Percentiles rank a stretch among this genome's conserved stretches.
Conservation (phyloP, 228 moss, liverwort and hornwort genomes). For the Sphagnum magellanicum region DNA sequence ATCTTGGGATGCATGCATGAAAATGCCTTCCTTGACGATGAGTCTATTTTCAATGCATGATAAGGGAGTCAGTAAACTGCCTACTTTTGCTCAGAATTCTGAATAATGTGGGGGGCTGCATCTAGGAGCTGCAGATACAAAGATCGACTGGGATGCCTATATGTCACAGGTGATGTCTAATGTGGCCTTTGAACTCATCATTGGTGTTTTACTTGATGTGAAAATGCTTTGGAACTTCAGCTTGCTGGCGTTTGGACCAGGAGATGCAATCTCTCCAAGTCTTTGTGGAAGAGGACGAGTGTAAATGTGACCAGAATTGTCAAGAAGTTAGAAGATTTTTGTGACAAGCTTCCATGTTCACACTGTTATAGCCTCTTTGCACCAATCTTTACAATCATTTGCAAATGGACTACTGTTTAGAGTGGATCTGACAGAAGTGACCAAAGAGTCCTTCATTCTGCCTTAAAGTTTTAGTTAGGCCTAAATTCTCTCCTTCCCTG, state of each 20-base stretch:
- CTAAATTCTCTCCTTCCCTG: no score
- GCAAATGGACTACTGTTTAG: neutral
- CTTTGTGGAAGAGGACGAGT: no score
- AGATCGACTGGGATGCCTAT: conserved; percentile 99
- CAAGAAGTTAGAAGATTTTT: no score
- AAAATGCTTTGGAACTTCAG: no score
- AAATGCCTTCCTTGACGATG: neutral
- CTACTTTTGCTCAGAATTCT: neutral
- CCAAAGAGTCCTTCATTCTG: no score
- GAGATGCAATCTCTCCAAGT: no score
- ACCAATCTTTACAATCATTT: neutral
- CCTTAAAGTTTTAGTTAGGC: no score
- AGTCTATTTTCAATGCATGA: neutral
- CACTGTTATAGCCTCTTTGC: neutral
- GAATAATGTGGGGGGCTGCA: neutral
- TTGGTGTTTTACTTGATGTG: no score
- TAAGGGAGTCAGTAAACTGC: neutral
- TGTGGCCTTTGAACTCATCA: neutral
- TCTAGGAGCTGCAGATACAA: conserved; percentile 58
- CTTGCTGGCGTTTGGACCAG: no score
- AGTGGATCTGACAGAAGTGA: no score
- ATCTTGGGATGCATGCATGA: neutral
- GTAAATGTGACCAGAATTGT: no score
- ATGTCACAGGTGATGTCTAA: conserved; percentile 78
- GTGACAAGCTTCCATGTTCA: no score